phyloP scores from a whole-genome alignment of 176 grass and related monocot species.

The Juncus effusus region DNA sequence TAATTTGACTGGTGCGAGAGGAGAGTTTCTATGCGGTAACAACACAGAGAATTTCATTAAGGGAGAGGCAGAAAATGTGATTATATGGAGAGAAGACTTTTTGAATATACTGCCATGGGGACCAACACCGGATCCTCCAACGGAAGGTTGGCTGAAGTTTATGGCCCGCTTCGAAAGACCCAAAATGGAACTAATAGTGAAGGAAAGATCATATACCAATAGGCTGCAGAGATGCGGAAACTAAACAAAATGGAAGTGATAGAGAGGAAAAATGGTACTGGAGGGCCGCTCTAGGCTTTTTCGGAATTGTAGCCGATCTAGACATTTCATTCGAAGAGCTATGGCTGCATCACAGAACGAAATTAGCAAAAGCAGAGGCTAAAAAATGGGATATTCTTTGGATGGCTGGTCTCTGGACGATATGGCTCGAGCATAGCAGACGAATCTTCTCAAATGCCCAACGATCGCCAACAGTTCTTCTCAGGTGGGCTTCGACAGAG shows the following conservation, averaged over 20 bases:
- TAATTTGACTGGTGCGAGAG: conserved; percentile 10
- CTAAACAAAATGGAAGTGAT: neutral
- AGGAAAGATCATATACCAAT: conserved; percentile 9
- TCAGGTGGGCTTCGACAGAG: no score
- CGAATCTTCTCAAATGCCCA: no score
- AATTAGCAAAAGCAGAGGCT: no score
- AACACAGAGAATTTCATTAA: neutral
- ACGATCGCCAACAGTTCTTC: no score
- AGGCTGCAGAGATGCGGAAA: conserved; percentile 10
- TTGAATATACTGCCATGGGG: conserved; percentile 10
- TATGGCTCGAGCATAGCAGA: no score
- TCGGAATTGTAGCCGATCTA: no score
- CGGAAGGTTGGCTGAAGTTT: neutral
- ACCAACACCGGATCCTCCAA: neutral
- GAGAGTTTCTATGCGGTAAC: neutral
- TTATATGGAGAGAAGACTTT: conserved; percentile 9
- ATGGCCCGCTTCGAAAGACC: neutral
- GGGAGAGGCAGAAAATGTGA: conserved; percentile 9
- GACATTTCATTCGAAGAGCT: no score
- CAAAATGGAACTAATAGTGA: neutral
- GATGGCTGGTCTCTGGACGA: no score
- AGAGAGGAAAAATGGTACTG: neutral
- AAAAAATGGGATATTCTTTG: no score
- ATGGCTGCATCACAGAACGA: no score
- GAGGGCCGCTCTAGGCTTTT: no score